phyloP scores from a whole-genome alignment of 2,329 filamentous ascomycete species.

The Claviceps spartinae region DNA sequence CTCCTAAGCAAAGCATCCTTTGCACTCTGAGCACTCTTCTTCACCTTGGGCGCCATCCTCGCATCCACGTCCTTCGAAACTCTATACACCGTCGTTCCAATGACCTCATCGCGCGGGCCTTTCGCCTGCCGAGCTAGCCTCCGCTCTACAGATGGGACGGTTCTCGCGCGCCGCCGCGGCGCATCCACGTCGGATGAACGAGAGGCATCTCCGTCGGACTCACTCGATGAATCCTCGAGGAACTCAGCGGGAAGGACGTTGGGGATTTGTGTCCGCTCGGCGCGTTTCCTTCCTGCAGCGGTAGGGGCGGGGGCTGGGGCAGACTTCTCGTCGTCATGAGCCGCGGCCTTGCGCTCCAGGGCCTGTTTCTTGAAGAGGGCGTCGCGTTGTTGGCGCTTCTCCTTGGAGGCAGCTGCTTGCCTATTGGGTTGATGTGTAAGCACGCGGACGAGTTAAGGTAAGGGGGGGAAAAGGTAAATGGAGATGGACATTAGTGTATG shows the following conservation, averaged over 20 bases:
- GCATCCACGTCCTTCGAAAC: slow-evolving; percentile 31
- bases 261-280: slow-evolving; percentile 25
- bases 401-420: slow-evolving; percentile 36
- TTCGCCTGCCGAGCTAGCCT: slow-evolving; percentile 23
- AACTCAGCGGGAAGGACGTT: slow-evolving; percentile 39
- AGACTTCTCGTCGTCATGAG: neutral
- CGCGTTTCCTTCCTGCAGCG: slow-evolving; percentile 11
- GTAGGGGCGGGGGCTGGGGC: neutral
- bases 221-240: slow-evolving; percentile 37
- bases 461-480: too few species aligned
- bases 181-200: slow-evolving; percentile 26
- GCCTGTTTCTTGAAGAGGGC: slow-evolving; percentile 42
- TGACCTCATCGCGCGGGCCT: slow-evolving; percentile 30
- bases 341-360: slow-evolving; percentile 25
- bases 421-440: slow-evolving; percentile 17
- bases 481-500: neutral
- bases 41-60: slow-evolving; percentile 34
- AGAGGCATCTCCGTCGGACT: slow-evolving; percentile 25
- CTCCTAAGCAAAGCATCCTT: slow-evolving; percentile 34
- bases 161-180: slow-evolving; percentile 28
- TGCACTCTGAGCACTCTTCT: slow-evolving; percentile 26
- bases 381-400: slow-evolving; percentile 42
- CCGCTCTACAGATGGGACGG: slow-evolving; percentile 27
- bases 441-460: too few species aligned
- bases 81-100: slow-evolving; percentile 42